These are phyloP conservation scores for Hanseniaspora pseudoguilliermondii DNA, from an alignment of 805 yeast genomes.

Conservation along the genomic window DNA sequence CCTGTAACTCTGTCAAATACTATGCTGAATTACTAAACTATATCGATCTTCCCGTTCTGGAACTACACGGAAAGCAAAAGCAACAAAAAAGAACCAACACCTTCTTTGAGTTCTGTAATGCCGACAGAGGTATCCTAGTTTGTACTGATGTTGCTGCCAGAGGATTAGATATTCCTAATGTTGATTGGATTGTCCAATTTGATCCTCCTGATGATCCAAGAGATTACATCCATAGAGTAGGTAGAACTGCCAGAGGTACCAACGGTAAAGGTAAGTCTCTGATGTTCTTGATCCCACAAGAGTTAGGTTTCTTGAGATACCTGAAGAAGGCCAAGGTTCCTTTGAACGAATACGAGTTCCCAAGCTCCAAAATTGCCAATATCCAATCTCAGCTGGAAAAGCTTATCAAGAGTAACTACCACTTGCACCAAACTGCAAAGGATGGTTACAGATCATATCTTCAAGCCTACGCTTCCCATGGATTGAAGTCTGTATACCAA, in stretches of 20 bases:
- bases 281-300: slow-evolving; percentile 90
- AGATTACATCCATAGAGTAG: slow-evolving; percentile 97
- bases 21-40: slow-evolving; percentile 90
- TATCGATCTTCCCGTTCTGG: slow-evolving; percentile 92
- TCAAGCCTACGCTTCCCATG: slow-evolving; percentile 96
- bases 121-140: slow-evolving; percentile 80
- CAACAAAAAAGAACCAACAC: slow-evolving; percentile 98
- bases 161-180: slow-evolving; percentile 96
- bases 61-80: slow-evolving; percentile 94
- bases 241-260: slow-evolving; percentile 94
- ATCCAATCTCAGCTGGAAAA: slow-evolving; percentile 90
- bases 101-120: slow-evolving; percentile 94
- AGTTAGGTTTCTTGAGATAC: slow-evolving; percentile 86
- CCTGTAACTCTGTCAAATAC: slow-evolving; percentile 94
- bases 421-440: slow-evolving; percentile 89
- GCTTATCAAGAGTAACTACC: slow-evolving; percentile 79
- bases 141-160: slow-evolving; percentile 99
- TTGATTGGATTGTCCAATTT: slow-evolving; percentile 97
- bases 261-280: slow-evolving; percentile 83
- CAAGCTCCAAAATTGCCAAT: slow-evolving; percentile 84
- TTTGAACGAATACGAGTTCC: slow-evolving; percentile 92
- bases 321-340: slow-evolving; percentile 96
- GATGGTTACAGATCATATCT: slow-evolving; percentile 94
- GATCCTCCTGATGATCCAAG: slow-evolving; percentile 99
- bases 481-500: slow-evolving; percentile 88